These are phyloP conservation scores for Jaminaea rosea DNA, from an alignment of 1,284 basidiomycete genomes.

Conservation along the genomic window DNA sequence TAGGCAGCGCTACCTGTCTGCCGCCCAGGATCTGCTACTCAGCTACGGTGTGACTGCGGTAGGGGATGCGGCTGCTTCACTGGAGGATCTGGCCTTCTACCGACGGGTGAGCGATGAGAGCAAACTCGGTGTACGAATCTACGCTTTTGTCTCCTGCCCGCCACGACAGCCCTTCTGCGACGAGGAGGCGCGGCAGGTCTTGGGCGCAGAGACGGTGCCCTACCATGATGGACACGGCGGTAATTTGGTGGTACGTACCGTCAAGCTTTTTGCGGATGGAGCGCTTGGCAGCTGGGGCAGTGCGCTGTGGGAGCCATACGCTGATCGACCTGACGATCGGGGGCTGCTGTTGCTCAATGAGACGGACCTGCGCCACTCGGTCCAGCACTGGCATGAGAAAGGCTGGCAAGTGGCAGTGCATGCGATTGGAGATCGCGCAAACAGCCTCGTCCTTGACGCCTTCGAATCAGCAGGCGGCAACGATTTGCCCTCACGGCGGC, in stretches of 20 bases:
- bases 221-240: too few species aligned
- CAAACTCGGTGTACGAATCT: constrained; percentile 21
- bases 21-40: constrained; percentile 58
- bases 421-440: constrained; percentile 83
- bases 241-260: constrained; percentile 40
- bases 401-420: constrained; percentile 51
- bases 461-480: too few species aligned
- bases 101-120: constrained; percentile 3
- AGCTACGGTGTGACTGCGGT: constrained; percentile 56
- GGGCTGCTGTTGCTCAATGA: constrained; percentile 21
- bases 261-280: constrained; percentile 76
- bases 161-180: neutral
- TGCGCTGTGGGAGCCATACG: constrained; percentile 72
- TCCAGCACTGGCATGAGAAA: constrained; percentile 21
- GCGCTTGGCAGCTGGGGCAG: constrained; percentile 87
- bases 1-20: constrained; percentile 60
- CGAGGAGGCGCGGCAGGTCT: neutral
- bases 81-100: constrained; percentile 18
- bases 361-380: constrained; percentile 13
- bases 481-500: too few species aligned
- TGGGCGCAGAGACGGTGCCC: neutral
- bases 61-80: constrained; percentile 29
- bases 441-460: constrained; percentile 59
- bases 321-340: constrained; percentile 52
- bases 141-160: constrained; percentile 27